Evolutionary conservation across 1,284 basidiomycete species (phyloP), one percentile per base, ranked within the genome.

Genomic region (Testicularia cyperi): DNA sequence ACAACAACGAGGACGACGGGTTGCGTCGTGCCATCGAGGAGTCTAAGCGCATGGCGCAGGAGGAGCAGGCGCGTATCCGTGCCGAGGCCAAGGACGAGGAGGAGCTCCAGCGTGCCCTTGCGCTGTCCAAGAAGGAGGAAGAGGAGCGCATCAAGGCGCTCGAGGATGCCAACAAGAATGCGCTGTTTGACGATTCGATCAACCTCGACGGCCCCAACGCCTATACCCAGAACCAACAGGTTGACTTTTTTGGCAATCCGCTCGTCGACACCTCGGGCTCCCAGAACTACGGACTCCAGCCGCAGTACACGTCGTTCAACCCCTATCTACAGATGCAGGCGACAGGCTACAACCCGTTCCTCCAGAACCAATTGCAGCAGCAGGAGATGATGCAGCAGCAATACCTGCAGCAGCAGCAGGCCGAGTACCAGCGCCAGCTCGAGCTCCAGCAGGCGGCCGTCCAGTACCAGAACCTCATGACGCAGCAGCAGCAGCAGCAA

Each of bases 81-180:
- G 60, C 57, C n/a, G 53, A 71, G 30, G 57, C 69, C 16, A 66
- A 60, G 37, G 57, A 74, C 65, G 91, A 96, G 68, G 82, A 83
- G 18, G 92, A 95, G 65, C 77, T 95, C 25, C 80, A 84, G 64
- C 80, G 84, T 68, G 92, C 92, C 0, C 82, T 96, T 60, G 82
- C 83, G 55, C 78, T 91, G 23, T 92, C 90, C 56, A 84, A 91
- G 77, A 88, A 94, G 77, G 92, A 96, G 74, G 72, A 74, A 41
- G 75, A 75, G 55, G 63, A 68, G 39, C 52, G 77, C 19, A 77
- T 71, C 56, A 60, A 73, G 35, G 72, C 70, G 39, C 79, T 88
- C 16, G 86, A 89, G 53, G 85, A 86, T 63, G 82, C 85, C 22
- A 92, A 90, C 65, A 83, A 85, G 27, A 80, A 83, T 1, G 80